Base-by-base conservation (phyloP, 345 rosid genomes). In the Acer negundo region DNA sequence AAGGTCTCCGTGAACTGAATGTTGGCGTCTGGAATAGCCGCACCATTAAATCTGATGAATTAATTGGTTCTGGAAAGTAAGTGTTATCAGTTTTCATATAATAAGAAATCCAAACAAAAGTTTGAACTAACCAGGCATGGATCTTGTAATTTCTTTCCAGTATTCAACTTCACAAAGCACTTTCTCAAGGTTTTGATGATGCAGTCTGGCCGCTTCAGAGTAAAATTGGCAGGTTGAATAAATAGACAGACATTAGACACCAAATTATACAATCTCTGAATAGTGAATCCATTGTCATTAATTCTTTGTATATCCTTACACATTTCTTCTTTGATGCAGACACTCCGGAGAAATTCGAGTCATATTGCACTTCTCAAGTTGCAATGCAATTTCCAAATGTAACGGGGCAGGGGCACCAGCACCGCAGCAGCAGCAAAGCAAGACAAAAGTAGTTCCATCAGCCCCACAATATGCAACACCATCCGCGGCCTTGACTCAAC, bases 61-160 rank as follows among this genome's bases (percentile, higher is more conserved):
- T 77, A 76, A 84, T 88, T 46, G 91, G 89, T 75, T 81, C 49
- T 67, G 88, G 88, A 78, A 88, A 84, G 91, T 88, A 79, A 61
- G 22, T 53, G 13, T 16, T 15, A 53, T 53, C 31, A 17, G 9
- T 20, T 59, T 26, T 62, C 13, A 67, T 0, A 47, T 1, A 40
- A 74, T 46, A 63, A 2, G 13, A 65, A 58, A 19, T 1, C 46
- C 46, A 42, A 28, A 42, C 4, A 23, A 40, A 10, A 16, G 49
- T 15, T 70, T 70, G 24, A 38, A 69, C 10, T 46, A 26, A 59
- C 10, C 38, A 47, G 22, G 40, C 10, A 35, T 9, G 16, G 16
- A 66, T 46, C n/a, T 47, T 22, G 47, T 35, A 35, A 35, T 59
- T 35, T 1, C 26, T 28, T 62, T 63, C 10, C 56, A 88, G 89